A percentile compares a stretch with the other conserved stretches of the same genome.
These are phyloP conservation scores for Dioscorea dumetorum DNA, from an alignment of 106 monocot genomes.

Conservation along the genomic window DNA sequence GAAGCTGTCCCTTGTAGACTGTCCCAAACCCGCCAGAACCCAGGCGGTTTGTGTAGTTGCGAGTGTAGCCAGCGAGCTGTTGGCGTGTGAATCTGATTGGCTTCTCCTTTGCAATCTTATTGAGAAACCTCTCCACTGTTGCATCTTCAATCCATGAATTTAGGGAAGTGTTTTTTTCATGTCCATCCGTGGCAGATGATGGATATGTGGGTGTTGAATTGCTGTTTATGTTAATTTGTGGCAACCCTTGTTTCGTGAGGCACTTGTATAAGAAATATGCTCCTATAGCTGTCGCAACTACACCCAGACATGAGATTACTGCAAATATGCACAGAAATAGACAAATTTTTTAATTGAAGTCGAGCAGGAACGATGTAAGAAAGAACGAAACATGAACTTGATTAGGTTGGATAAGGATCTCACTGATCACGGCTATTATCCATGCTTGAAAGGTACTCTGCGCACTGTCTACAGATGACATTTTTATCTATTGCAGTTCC, in stretches of 20 bases:
- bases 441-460: too few species aligned
- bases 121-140: conserved; percentile 11
- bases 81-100: conserved; percentile 10
- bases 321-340: not conserved
- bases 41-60: not conserved
- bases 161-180: not conserved
- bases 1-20: conserved; percentile 15
- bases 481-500: too few species aligned
- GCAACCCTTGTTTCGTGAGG: not conserved
- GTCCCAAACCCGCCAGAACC: conserved; percentile 15
- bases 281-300: not conserved
- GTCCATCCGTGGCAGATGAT: not conserved
- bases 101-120: conserved; percentile 4
- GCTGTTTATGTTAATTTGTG: not conserved
- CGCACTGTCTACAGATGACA: too few species aligned
- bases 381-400: not conserved
- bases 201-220: not conserved
- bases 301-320: not conserved
- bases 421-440: not conserved
- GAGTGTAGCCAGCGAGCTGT: conserved; percentile 7
- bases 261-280: not conserved
- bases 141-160: conserved; percentile 3
- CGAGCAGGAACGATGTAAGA: not conserved
- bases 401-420: not conserved
- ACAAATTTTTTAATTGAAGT: not conserved